phyloP scores from a whole-genome alignment of 345 rosid species.

The Nasturtium officinale region DNA sequence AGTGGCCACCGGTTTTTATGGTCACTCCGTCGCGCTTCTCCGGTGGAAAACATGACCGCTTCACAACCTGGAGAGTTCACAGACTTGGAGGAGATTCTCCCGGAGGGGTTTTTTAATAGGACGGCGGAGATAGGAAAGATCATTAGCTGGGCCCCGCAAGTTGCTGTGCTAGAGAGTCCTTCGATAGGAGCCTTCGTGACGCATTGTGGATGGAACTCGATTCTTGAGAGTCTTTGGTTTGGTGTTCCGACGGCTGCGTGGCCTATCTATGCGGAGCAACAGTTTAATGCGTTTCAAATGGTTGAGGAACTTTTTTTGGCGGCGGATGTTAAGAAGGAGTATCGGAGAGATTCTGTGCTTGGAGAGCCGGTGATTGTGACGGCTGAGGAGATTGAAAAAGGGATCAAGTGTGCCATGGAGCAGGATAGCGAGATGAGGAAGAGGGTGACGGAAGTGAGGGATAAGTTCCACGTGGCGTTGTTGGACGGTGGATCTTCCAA shows the following conservation, averaged over 20 bases:
- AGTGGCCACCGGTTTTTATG: conserved; percentile 58
- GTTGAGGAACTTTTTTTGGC: conserved; percentile 52
- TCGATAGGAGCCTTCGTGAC: conserved; percentile 59
- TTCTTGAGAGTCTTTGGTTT: conserved; percentile 61
- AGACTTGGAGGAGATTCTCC: conserved; percentile 40
- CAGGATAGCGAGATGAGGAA: conserved; percentile 36
- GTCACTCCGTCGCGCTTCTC: conserved; percentile 49
- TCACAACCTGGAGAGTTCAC: conserved; percentile 37
- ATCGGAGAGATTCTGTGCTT: neutral
- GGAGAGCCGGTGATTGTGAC: conserved; percentile 30
- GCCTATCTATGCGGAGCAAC: conserved; percentile 59
- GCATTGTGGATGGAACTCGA: conserved; percentile 77
- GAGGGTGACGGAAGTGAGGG: conserved; percentile 42
- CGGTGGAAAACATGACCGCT: neutral
- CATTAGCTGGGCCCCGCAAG: conserved; percentile 64
- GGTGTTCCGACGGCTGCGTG: conserved; percentile 57
- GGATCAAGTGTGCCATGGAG: conserved; percentile 45
- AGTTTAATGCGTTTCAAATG: conserved; percentile 54
- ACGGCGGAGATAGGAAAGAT: conserved; percentile 46
- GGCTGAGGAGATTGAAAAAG: conserved; percentile 48
- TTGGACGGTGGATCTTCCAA: conserved; percentile 51
- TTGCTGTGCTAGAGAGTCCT: conserved; percentile 39
- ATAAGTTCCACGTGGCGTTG: conserved; percentile 39
- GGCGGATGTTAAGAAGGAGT: conserved; percentile 48
- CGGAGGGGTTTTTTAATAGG: conserved; percentile 50